Evolutionary conservation across 306 rosid species (phyloP).

Genomic region (Calophaca sinica): DNA sequence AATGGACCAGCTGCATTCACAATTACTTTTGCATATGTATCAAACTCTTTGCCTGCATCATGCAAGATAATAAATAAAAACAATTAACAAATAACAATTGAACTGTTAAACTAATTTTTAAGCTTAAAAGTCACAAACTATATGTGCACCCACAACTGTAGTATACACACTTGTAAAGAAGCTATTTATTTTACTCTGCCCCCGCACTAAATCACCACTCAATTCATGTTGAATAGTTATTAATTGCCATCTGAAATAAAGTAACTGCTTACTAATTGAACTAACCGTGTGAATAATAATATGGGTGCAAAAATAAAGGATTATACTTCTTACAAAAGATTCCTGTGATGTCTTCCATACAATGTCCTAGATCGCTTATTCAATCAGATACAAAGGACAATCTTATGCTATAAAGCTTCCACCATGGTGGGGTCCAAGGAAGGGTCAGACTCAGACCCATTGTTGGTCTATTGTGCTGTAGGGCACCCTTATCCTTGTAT

Average conservation of each 20-base stretch:
- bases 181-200: conserved; percentile 17
- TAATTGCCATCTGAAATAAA: background rate
- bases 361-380: background rate
- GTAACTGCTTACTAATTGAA: background rate
- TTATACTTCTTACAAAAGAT: conserved; percentile 22
- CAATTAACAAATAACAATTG: conserved; percentile 29
- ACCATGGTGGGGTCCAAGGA: background rate
- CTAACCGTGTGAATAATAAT: background rate
- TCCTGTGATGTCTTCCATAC: conserved; percentile 13
- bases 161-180: background rate
- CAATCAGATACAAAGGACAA: conserved; percentile 9
- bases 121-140: conserved; percentile 16
- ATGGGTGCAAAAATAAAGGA: background rate
- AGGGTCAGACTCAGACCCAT: background rate
- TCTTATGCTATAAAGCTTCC: conserved; percentile 1
- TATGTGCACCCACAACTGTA: background rate
- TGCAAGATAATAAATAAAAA: conserved; percentile 45
- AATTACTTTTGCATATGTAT: conserved; percentile 91
- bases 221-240: conserved; percentile 3
- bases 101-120: background rate
- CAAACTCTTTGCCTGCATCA: conserved; percentile 83
- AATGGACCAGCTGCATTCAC: conserved; percentile 98
- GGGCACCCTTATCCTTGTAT: background rate
- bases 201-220: conserved; percentile 13
- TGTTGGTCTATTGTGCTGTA: background rate